Evolutionary conservation across 257 asterid species (phyloP).

Genomic region (Jacaranda copaia): DNA sequence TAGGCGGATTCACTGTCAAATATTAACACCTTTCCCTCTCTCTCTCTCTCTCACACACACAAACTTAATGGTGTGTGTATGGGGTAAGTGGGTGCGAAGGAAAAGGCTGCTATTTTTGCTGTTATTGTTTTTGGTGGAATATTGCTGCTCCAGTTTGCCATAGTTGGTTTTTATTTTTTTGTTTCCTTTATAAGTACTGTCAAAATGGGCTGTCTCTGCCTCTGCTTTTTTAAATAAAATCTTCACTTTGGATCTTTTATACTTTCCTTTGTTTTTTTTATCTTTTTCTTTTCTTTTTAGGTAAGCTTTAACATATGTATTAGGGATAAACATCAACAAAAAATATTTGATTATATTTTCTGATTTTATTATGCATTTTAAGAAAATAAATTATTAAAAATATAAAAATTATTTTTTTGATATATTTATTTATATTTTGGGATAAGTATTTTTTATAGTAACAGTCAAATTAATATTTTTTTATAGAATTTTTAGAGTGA

Average conservation of each 20-base stretch:
- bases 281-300: neutral
- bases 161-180: neutral
- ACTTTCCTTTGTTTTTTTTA: conserved; percentile 11
- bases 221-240: neutral
- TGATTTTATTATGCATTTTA: too few species aligned
- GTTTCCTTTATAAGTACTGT: neutral
- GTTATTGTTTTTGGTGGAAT: conserved; percentile 26
- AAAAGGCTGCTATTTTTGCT: conserved; percentile 30
- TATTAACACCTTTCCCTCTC: neutral
- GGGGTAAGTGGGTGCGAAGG: neutral
- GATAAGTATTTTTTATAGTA: too few species aligned
- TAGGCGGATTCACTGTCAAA: conserved; percentile 21
- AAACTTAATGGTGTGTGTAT: neutral
- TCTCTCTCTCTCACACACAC: neutral
- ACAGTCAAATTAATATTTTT: too few species aligned
- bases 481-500: too few species aligned
- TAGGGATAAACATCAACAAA: too few species aligned
- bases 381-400: too few species aligned
- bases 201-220: conserved; percentile 11
- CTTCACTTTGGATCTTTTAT: conserved; percentile 17
- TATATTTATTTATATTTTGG: too few species aligned
- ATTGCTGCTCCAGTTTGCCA: conserved; percentile 32
- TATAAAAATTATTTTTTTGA: too few species aligned
- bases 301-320: neutral
- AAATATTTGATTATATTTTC: too few species aligned